Base-by-base conservation (phyloP, 148 eudicot genomes). In the Simmondsia chinensis region DNA sequence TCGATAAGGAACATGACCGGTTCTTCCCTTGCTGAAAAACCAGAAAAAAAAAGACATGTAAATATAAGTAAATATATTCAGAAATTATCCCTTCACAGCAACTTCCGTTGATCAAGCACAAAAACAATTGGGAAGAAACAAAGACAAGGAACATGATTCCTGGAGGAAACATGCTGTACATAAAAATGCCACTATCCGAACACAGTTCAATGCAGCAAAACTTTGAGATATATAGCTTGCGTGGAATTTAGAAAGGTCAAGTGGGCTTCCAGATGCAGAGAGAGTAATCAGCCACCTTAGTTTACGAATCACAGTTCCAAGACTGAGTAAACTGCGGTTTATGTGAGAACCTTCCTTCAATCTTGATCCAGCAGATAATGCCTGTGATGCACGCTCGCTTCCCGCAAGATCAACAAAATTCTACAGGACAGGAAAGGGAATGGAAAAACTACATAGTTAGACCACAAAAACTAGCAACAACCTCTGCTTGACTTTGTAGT, bases 401-500 rank as follows among this genome's bases (percentile, higher is more conserved):
- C 99, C 99, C 40, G 95, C 95, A 63, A 91, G 87, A 67, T 91
- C 99, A 61, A 91, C 85, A 66, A 91, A 91, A 61, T 82, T 85
- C 99, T 91, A 57, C 22, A 61, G 25, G 16, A 47, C 42, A 45
- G 26, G 17, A 29, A 37, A 32, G 22, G 26, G 10, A 44, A 36
- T 9, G 37, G 35, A 29, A 9, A 20, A 20, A n/a, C 16, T 43
- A 17, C 17, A 4, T 34, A 31, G 33, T 14, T 8, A 19, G 4
- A 39, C 29, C 33, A 15, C 25, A 20, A 26, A 39, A 53, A 32
- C 31, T 47, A 32, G 17, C 33, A 44, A 46, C 50, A 13, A 31
- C 29, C 54, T 39, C n/a, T 47, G 31, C 21, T 11, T 37, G 52
- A 12, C 13, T 38, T 14, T 18, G 20, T 7, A 57, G 7, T n/a